Evolutionary conservation across 2,329 filamentous ascomycete species (phyloP).

Genomic region (Pyrenochaeta sp.): DNA sequence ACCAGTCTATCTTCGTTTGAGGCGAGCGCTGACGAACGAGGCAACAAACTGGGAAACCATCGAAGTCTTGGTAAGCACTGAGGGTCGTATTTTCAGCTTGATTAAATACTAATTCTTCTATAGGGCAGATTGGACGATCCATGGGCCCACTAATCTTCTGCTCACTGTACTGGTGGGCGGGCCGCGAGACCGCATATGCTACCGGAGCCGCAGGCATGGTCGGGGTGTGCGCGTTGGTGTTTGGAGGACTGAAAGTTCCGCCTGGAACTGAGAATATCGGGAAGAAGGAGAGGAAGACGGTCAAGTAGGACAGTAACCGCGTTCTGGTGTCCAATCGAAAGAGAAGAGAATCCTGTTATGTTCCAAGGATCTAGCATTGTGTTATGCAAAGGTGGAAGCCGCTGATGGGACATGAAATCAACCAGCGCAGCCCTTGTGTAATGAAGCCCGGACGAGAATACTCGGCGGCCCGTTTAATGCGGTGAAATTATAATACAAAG

Average conservation of each 20-base stretch:
- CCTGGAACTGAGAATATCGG: constrained; percentile 46
- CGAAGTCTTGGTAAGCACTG: constrained; percentile 65
- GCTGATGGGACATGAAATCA: background rate
- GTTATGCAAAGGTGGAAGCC: background rate
- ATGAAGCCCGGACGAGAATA: background rate
- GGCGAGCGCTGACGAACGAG: constrained; percentile 79
- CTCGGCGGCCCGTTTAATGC: too few species aligned
- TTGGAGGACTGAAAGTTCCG: constrained; percentile 75
- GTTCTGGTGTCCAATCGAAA: background rate
- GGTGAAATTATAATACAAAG: too few species aligned
- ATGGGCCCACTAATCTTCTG: constrained; percentile 91
- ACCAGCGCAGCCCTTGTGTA: background rate
- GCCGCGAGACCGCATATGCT: constrained; percentile 82
- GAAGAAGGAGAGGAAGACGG: constrained; percentile 31
- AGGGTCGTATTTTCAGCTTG: background rate
- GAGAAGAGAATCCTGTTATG: background rate
- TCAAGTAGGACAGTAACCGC: constrained; percentile 1
- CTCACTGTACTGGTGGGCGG: constrained; percentile 98
- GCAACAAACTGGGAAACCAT: constrained; percentile 85
- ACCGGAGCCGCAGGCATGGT: constrained; percentile 83
- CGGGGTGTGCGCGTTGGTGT: constrained; percentile 74
- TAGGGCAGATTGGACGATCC: constrained; percentile 87
- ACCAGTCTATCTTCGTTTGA: constrained; percentile 94
- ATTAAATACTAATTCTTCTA: constrained; percentile 18
- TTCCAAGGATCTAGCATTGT: background rate